Evolutionary conservation across 805 yeast species (phyloP), one percentile per base, ranked within the genome.

Genomic region (Kazachstania bromeliacearum): DNA sequence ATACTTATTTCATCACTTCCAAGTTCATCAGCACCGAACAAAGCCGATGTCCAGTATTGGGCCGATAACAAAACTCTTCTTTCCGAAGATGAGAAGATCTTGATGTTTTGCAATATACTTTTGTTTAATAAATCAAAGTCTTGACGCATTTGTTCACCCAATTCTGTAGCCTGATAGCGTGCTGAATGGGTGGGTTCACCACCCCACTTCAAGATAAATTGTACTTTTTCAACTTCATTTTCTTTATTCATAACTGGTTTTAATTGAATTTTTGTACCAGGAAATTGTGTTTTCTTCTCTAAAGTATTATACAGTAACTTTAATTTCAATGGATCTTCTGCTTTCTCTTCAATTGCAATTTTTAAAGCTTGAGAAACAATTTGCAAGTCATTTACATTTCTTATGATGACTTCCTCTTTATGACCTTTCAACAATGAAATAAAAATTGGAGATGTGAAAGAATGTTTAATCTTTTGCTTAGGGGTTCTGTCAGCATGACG

Each of bases 101-200:
- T 79, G 27, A 89, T 89, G 51, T 89, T 85, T 26, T 85, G 77
- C 51, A 92, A 67, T 7, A 92, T 85, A 27, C 79, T 81, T 43
- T 82, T 77, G 60, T 92, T 92, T 55, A 92, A 68, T 40, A 92
- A 68, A 53, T 84, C 79, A 48, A 87, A 73, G 58, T 92, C 95
- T 56, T 89, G 95, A 52, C 98, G 77, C 64, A 83, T 72, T 60
- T 88, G 96, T 55, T 89, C 97, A 36, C 98, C 99, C 14, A 92
- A 74, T 59, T 92, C 99, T 20, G 79, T 73, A 1, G 96, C 94
- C 63, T 92, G 99, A 57, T 85, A 83, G 44, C 79, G 74, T 2
- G 97, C 96, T 8, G 96, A 87, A 59, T 92, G 99, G 1, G 99
- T 92, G 5, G 98, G 96, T 60, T 92, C 99, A 44, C 99, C 99